Base-by-base conservation (phyloP, 768 basidiomycete species). In the Amylocystis lapponica region DNA sequence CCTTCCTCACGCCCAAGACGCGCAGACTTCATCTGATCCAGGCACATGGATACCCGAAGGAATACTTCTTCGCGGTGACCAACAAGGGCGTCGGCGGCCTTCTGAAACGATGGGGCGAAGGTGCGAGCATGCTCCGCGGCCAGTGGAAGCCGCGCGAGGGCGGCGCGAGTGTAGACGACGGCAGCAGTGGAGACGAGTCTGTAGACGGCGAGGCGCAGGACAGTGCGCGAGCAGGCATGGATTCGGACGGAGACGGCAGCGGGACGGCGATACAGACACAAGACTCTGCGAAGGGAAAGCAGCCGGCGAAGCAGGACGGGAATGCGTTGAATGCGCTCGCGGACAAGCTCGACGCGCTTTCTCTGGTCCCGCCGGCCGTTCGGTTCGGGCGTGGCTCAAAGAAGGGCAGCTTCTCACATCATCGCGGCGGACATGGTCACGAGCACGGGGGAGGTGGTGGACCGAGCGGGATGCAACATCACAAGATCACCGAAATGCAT, bases 61-160 rank as follows among this genome's bases (percentile, higher is more conserved):
- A 92, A 56, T 95, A 84, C 62, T 94, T 90, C 64, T 95, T 94
- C 59, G 78, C 86, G 16, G 83, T 95, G 16, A 92, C 88, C 13
- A 93, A 93, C 64, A 91, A 87, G 58, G 92, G 92, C 17, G 79
- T 92, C 11, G 89, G 88, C 11, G 86, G 83, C 3, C 65, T 92
- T 14, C 61, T 91, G 43, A 76, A 78, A 59, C 76, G 69, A 55
- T 91, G 87, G 86, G 89, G 89, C 9, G 85, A 86, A 46, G 89
- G 88, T 5, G 89, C 78, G 4, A 89, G 85, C 52, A 70, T 92
- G 66, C 69, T 91, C 41, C 72, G 89, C 29, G 76, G 76, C 10
- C 68, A 75, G 43, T 92, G 88, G 88, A 86, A 78, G 38, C 54
- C 67, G 4, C 66, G 78, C 25, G 66, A 68, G 20, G 43, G 36